Evolutionary conservation across 306 rosid genomes (phyloP).

Genomic region (Hippophae tibetana): DNA sequence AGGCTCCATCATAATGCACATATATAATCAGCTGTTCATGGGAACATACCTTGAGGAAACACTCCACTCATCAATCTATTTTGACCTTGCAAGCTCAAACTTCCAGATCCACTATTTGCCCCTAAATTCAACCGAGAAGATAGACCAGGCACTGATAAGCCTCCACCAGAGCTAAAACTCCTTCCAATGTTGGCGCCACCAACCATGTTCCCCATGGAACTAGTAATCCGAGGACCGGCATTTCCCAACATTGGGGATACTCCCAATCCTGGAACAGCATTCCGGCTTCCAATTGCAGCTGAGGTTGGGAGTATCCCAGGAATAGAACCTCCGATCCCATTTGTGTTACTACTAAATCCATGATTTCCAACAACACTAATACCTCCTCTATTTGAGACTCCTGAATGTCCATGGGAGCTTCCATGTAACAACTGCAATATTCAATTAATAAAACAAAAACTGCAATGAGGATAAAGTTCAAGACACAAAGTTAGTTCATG

Average conservation of each 20-base stretch:
- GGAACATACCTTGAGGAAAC: constrained; percentile 76
- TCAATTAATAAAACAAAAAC: constrained; percentile 1
- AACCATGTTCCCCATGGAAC: constrained; percentile 95
- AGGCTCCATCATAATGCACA: background rate
- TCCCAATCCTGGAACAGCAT: constrained; percentile 94
- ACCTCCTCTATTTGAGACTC: constrained; percentile 95
- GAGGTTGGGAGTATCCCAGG: constrained; percentile 96
- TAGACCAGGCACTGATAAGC: constrained; percentile 81
- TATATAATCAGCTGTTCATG: constrained; percentile 5
- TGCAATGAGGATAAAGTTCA: constrained; percentile 1
- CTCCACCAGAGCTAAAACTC: constrained; percentile 72
- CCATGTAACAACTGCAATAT: constrained; percentile 76
- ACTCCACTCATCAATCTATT: constrained; percentile 77
- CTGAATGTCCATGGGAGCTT: constrained; percentile 77
- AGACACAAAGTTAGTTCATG: no score
- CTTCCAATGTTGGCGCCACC: constrained; percentile 51
- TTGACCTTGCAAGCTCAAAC: constrained; percentile 78
- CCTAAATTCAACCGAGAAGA: constrained; percentile 68
- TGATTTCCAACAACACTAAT: constrained; percentile 88
- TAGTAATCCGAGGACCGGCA: constrained; percentile 76
- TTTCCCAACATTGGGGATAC: constrained; percentile 87
- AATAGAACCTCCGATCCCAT: constrained; percentile 95
- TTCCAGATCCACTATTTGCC: constrained; percentile 80
- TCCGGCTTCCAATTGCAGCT: constrained; percentile 89
- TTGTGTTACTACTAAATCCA: constrained; percentile 91